phyloP scores from a whole-genome alignment of 2,329 filamentous ascomycete genomes.

The Penicillium expansum region DNA sequence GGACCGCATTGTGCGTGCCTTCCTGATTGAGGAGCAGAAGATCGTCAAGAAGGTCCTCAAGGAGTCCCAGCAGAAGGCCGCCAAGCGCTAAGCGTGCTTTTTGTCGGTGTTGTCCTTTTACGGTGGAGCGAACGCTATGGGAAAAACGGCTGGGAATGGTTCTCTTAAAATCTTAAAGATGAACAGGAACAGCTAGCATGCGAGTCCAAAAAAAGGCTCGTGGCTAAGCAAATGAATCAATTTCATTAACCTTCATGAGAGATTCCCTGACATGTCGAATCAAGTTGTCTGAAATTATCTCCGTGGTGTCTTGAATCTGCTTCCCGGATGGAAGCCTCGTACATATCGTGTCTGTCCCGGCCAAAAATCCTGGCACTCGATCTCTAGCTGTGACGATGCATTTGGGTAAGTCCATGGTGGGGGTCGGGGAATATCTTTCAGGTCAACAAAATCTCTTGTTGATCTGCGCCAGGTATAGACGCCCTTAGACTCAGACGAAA shows the following conservation, averaged over 20 bases:
- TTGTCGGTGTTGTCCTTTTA: conserved; percentile 37
- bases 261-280: conserved; percentile 20
- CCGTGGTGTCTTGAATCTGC: background rate
- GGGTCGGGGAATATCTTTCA: background rate
- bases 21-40: conserved; percentile 99
- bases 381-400: background rate
- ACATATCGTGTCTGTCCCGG: background rate
- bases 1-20: conserved; percentile 95
- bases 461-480: background rate
- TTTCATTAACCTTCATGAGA: conserved; percentile 32
- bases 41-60: conserved; percentile 99
- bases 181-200: conserved; percentile 35
- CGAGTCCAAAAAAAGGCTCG: conserved; percentile 26
- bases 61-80: conserved; percentile 77
- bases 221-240: conserved; percentile 36
- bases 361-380: background rate
- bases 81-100: conserved; percentile 45
- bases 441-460: background rate
- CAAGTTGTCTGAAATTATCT: conserved; percentile 9
- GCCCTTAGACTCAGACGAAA: background rate
- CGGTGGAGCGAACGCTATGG: conserved; percentile 36
- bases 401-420: background rate
- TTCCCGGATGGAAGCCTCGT: background rate
- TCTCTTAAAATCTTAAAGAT: conserved; percentile 34
- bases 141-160: conserved; percentile 38